Conservation (phyloP, 306 rosid species). For the Abrus pulchellus region DNA sequence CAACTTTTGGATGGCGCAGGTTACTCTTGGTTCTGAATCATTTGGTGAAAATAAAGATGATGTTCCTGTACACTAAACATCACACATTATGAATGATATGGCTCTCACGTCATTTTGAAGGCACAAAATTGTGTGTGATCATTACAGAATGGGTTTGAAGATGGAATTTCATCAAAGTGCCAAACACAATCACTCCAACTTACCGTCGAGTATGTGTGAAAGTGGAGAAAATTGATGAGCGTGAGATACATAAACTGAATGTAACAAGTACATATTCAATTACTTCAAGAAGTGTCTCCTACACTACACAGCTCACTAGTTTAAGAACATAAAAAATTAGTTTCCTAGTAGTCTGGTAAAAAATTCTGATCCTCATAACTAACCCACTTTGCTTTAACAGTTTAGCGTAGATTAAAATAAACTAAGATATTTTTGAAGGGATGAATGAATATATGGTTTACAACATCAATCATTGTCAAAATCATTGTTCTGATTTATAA, state of each 20-base stretch:
- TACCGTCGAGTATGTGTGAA: neutral
- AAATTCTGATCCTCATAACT: neutral
- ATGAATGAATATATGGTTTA: neutral
- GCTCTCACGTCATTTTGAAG: slow-evolving; percentile 13
- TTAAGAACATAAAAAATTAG: neutral
- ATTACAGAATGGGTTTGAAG: neutral
- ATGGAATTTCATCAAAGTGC: slow-evolving; percentile 15
- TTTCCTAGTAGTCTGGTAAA: neutral
- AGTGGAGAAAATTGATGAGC: neutral
- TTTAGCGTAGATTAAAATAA: neutral
- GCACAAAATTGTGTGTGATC: slow-evolving; percentile 7
- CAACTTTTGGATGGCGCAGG: slow-evolving; percentile 27
- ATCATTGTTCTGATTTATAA: slow-evolving; percentile 27
- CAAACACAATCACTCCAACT: neutral
- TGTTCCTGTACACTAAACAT: slow-evolving; percentile 39
- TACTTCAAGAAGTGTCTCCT: neutral
- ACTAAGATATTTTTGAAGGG: neutral
- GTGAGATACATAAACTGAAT: neutral
- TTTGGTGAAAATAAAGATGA: slow-evolving; percentile 6
- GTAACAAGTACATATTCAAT: neutral
- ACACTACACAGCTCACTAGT: neutral
- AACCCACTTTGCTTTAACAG: neutral
- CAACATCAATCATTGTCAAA: neutral
- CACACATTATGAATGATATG: slow-evolving; percentile 24
- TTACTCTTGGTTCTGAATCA: neutral